Percentiles rank a stretch among this genome's conserved stretches.
These are phyloP conservation scores for Termitomyces sp. DNA, from an alignment of 768 basidiomycete genomes.

Conservation along the genomic window DNA sequence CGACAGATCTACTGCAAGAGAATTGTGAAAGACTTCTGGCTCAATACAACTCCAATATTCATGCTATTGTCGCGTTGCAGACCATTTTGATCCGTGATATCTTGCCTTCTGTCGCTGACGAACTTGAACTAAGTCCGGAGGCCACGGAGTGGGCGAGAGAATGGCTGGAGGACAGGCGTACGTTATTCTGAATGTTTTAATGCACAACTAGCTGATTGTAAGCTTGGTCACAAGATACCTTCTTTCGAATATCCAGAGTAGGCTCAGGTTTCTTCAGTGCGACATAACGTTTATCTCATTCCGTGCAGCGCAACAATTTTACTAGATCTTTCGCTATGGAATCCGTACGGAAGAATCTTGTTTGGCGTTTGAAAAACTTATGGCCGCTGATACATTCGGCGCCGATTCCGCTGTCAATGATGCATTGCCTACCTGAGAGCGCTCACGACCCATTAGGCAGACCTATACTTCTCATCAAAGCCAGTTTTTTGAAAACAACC, in stretches of 20 bases:
- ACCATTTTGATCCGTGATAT: constrained; percentile 50
- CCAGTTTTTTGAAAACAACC: constrained; percentile 35
- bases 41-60: constrained; percentile 47
- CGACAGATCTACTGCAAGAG: constrained; percentile 35
- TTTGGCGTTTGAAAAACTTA: constrained; percentile 53
- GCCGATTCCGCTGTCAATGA: constrained; percentile 24
- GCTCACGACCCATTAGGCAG: constrained; percentile 60
- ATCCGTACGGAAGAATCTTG: constrained; percentile 47
- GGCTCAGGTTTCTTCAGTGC: constrained; percentile 21
- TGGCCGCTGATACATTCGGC: constrained; percentile 28
- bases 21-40: constrained; percentile 45
- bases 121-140: constrained; percentile 46
- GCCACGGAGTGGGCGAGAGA: constrained; percentile 49
- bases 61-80: constrained; percentile 45
- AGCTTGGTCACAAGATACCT: constrained; percentile 33
- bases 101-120: constrained; percentile 55
- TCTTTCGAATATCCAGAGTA: constrained; percentile 64
- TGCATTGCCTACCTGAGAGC: constrained; percentile 53
- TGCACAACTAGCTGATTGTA: constrained; percentile 5
- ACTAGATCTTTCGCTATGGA: constrained; percentile 59
- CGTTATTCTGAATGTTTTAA: constrained; percentile 20
- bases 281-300: constrained; percentile 7
- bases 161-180: constrained; percentile 69
- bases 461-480: constrained; percentile 57
- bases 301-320: constrained; percentile 60